A percentile compares a stretch with the other conserved stretches of the same genome.
Evolutionary conservation across 352 stramenopile genomes (phyloP).

Genomic region (Globisporangium perplexum): DNA sequence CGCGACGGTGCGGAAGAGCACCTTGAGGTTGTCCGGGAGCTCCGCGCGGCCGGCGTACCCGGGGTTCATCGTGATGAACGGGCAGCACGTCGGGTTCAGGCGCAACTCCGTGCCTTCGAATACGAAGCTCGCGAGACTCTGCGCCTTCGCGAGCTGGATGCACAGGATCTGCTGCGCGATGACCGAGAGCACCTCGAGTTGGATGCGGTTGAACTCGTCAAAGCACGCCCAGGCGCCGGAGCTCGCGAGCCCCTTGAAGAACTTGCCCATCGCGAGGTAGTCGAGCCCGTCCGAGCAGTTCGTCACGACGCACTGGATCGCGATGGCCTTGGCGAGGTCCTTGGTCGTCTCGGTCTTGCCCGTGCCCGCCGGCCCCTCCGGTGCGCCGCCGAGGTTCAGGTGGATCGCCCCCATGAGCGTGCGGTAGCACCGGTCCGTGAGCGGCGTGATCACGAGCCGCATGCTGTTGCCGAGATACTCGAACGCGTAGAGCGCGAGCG

Average conservation of each 20-base stretch:
- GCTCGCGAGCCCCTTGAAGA: constrained; percentile 91
- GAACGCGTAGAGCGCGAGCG: constrained; percentile 87
- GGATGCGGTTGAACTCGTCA: constrained; percentile 93
- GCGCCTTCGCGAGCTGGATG: constrained; percentile 85
- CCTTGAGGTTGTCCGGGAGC: constrained; percentile 91
- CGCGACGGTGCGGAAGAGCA: constrained; percentile 88
- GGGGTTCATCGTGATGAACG: constrained; percentile 93
- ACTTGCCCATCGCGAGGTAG: constrained; percentile 92
- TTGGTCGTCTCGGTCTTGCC: constrained; percentile 93
- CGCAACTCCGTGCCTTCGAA: constrained; percentile 90
- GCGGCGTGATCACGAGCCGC: constrained; percentile 89
- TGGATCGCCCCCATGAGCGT: constrained; percentile 90
- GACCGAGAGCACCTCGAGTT: constrained; percentile 90
- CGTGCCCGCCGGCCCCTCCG: constrained; percentile 86
- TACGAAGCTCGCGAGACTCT: constrained; percentile 74
- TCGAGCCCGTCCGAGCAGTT: constrained; percentile 90
- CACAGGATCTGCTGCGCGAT: constrained; percentile 92
- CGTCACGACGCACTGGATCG: constrained; percentile 92
- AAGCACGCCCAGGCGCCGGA: constrained; percentile 91
- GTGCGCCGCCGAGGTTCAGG: constrained; percentile 87
- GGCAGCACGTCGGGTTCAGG: constrained; percentile 87
- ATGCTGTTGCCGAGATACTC: constrained; percentile 92
- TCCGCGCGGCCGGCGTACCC: constrained; percentile 86
- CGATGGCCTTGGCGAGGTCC: constrained; percentile 89
- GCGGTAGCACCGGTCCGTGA: constrained; percentile 90